Percentiles rank a stretch among this genome's conserved stretches.
Conservation (phyloP, 2,329 filamentous ascomycete genomes). For the Hypoxylon sp. region DNA sequence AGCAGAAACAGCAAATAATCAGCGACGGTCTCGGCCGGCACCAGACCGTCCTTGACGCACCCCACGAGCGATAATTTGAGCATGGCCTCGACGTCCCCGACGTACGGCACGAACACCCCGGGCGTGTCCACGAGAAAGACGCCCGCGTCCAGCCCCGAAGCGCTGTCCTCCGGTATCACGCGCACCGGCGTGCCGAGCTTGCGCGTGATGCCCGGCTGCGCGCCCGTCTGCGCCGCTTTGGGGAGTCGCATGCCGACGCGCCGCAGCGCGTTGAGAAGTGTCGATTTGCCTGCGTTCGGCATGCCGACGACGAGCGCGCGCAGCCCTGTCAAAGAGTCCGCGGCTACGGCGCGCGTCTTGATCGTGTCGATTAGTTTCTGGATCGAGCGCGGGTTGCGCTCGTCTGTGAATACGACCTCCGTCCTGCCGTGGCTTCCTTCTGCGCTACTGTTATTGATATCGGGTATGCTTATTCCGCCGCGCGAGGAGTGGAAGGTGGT, state of each 20-base stretch:
- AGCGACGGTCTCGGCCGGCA: slow-evolving; percentile 82
- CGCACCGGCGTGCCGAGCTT: slow-evolving; percentile 88
- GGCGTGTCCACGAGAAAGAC: slow-evolving; percentile 94
- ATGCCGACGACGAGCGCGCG: slow-evolving; percentile 93
- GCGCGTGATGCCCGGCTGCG: slow-evolving; percentile 90
- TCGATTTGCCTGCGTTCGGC: slow-evolving; percentile 98
- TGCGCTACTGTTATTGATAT: not conserved
- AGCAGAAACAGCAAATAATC: slow-evolving; percentile 92
- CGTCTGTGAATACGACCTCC: slow-evolving; percentile 62
- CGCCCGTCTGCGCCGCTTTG: slow-evolving; percentile 86
- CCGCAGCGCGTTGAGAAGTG: slow-evolving; percentile 89
- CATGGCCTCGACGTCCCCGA: slow-evolving; percentile 88
- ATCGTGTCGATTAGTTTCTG: slow-evolving; percentile 63
- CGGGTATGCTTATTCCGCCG: slow-evolving; percentile 50
- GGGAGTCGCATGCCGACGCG: slow-evolving; percentile 70
- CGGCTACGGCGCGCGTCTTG: slow-evolving; percentile 63
- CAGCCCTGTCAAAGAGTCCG: slow-evolving; percentile 81
- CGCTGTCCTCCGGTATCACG: slow-evolving; percentile 64
- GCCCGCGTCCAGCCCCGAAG: slow-evolving; percentile 65
- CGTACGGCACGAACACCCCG: slow-evolving; percentile 94
- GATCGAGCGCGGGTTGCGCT: slow-evolving; percentile 56
- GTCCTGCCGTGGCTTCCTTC: slow-evolving; percentile 14
- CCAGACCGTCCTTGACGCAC: slow-evolving; percentile 89
- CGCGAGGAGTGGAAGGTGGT: slow-evolving; percentile 39
- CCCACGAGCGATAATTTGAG: slow-evolving; percentile 93